Evolutionary conservation across 2,329 filamentous ascomycete species (phyloP), one percentile per base, ranked within the genome.

Genomic region (Phaeomoniella chlamydospora): DNA sequence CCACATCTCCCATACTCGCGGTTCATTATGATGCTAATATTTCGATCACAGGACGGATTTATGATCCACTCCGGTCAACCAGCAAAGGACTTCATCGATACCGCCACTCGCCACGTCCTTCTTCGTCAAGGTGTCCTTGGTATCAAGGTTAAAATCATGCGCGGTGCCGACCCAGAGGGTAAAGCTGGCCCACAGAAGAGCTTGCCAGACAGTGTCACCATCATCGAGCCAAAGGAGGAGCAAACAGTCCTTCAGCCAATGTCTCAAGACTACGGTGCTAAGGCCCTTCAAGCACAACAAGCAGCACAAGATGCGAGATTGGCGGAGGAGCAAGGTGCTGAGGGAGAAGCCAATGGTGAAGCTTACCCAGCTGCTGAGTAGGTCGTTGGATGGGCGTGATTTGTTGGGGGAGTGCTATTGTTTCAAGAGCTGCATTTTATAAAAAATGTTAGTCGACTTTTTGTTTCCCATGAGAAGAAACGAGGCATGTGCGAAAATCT

Each of bases 71-170:
- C 90, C 59, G 90, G 90, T 71, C 90, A 98, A 68, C 90, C 90
- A 60, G 90, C 88, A 61, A 88, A 92, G 72, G 90, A 98, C 72
- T 98, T 98, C 74, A 98, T 98, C 66, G 90, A 98, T 76, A 76
- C 71, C 58, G 92, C 92, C 55, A 96, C 90, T 59, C 90, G 90
- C 57, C 90, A 98, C 84, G 90, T 98, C 57, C 86, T 98, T 52
- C 87, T 98, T 67, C 84, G 92, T 71, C 90, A 98, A 76, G 90
- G 90, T 83, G 90, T 98, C 51, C 75, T 98, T 51, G 90, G 90
- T 72, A 98, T 98, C 74, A 98, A 98, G 80, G 90, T 98, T 69
- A 98, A 98, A 87, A 98, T 98, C 73, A 98, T 98, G 90, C 87
- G 92, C 65, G 90, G 90, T 62, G 90, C 85, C 55, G 90, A 98